Percentiles rank a stretch among this genome's conserved stretches.
phyloP scores from a whole-genome alignment of 2,329 filamentous ascomycete species.

The Coniella lustricola region DNA sequence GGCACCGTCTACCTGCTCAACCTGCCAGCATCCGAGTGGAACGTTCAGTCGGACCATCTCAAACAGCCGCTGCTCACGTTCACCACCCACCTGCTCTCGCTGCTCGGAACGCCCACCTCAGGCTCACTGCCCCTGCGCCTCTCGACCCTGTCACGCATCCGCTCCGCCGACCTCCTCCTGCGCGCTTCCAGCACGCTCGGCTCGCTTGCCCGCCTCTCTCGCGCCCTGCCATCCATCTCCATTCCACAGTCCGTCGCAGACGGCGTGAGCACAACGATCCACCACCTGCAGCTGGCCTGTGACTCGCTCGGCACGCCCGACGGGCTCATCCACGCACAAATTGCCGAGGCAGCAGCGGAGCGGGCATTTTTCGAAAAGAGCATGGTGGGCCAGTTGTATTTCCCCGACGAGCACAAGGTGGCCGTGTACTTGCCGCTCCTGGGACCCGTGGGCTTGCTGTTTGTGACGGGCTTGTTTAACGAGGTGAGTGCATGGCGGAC shows the following conservation, averaged over 20 bases:
- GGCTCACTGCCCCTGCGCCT: conserved; percentile 81
- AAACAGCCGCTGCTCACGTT: conserved; percentile 82
- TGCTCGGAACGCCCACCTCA: conserved; percentile 76
- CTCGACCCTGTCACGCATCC: conserved; percentile 76
- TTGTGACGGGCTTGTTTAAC: conserved; percentile 76
- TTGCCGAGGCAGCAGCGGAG: conserved; percentile 84
- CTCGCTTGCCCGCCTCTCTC: conserved; percentile 79
- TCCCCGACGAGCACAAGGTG: conserved; percentile 96
- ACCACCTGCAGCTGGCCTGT: conserved; percentile 71
- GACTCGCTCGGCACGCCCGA: conserved; percentile 56
- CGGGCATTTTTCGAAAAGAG: conserved; percentile 96
- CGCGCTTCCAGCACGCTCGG: conserved; percentile 90
- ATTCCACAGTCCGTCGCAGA: conserved; percentile 83
- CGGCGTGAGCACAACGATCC: conserved; percentile 73
- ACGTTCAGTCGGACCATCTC: conserved; percentile 59
- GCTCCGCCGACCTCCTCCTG: conserved; percentile 75
- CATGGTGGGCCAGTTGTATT: conserved; percentile 98
- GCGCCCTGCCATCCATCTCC: conserved; percentile 79
- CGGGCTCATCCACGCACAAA: conserved; percentile 72
- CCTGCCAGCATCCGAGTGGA: conserved; percentile 33
- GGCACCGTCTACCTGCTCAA: conserved; percentile 61
- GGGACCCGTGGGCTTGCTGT: conserved; percentile 82
- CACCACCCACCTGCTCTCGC: conserved; percentile 78
- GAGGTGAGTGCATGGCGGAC: conserved; percentile 62
- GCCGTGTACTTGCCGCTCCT: conserved; percentile 90